phyloP scores from a whole-genome alignment of 352 stramenopile genomes.

The Saprolegnia parasitica region DNA sequence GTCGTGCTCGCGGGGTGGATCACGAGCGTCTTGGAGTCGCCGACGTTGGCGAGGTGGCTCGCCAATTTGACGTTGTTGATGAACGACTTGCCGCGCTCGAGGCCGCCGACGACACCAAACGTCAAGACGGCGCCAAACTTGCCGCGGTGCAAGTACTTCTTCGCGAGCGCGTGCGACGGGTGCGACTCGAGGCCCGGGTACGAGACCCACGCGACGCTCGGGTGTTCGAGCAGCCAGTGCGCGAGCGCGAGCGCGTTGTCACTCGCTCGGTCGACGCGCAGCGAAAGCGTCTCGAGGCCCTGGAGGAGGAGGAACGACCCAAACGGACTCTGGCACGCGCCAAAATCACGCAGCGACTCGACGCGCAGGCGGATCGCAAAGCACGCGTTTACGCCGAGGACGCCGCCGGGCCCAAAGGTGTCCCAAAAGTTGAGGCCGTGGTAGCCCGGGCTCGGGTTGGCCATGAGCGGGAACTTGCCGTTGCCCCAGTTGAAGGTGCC shows the following conservation, averaged over 20 bases:
- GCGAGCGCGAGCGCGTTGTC: slow-evolving; percentile 92
- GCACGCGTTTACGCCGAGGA: slow-evolving; percentile 26
- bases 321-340: slow-evolving; percentile 88
- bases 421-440: slow-evolving; percentile 40
- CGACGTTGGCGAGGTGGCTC: slow-evolving; percentile 93
- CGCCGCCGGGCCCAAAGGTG: slow-evolving; percentile 29
- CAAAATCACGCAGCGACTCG: slow-evolving; percentile 78
- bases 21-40: slow-evolving; percentile 88
- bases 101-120: slow-evolving; percentile 90
- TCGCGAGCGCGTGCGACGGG: slow-evolving; percentile 83
- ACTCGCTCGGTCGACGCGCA: slow-evolving; percentile 92
- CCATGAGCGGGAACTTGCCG: slow-evolving; percentile 91
- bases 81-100: slow-evolving; percentile 82
- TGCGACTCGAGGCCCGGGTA: slow-evolving; percentile 90
- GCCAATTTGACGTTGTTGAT: slow-evolving; percentile 92
- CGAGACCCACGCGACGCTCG: slow-evolving; percentile 87
- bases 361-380: slow-evolving; percentile 44
- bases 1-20: slow-evolving; percentile 95
- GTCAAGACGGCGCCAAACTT: slow-evolving; percentile 85
- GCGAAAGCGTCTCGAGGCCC: slow-evolving; percentile 92
- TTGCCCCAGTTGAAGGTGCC: slow-evolving; percentile 89
- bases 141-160: slow-evolving; percentile 52
- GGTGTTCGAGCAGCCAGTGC: slow-evolving; percentile 84
- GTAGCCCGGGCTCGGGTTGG: slow-evolving; percentile 71
- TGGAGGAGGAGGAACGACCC: slow-evolving; percentile 93